These are phyloP conservation scores for Dactylella cylindrospora DNA, from an alignment of 2,329 filamentous ascomycete genomes.

Conservation along the genomic window DNA sequence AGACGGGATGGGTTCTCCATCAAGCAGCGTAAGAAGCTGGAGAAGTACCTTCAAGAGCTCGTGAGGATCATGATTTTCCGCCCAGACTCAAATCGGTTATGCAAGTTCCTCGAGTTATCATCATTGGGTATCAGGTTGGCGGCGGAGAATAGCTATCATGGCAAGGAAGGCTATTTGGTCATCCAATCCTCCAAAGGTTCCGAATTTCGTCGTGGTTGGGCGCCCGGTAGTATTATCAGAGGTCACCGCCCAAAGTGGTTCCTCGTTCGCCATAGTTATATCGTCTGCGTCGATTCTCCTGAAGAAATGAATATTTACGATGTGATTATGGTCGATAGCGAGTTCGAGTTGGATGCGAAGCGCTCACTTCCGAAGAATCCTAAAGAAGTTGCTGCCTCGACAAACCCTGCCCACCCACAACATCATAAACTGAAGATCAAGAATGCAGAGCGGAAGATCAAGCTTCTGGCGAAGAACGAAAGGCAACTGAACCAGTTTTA, in stretches of 20 bases:
- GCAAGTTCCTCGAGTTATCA: conserved; percentile 92
- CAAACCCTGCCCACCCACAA: conserved; percentile 60
- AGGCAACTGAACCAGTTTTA: conserved; percentile 88
- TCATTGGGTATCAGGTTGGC: conserved; percentile 90
- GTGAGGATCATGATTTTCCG: conserved; percentile 96
- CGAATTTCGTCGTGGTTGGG: conserved; percentile 79
- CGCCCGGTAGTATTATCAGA: conserved; percentile 73
- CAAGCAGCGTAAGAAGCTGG: conserved; percentile 78
- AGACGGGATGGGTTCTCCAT: conserved; percentile 69
- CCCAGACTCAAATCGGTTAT: conserved; percentile 90
- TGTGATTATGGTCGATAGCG: conserved; percentile 91
- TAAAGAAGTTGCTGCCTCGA: conserved; percentile 63
- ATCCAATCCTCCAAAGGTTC: conserved; percentile 89
- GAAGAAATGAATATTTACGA: conserved; percentile 99
- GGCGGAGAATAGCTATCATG: conserved; percentile 93
- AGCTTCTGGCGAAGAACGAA: conserved; percentile 87
- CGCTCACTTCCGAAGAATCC: conserved; percentile 58
- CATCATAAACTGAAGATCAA: conserved; percentile 86
- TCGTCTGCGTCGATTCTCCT: conserved; percentile 96
- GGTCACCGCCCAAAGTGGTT: conserved; percentile 96
- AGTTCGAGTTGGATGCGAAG: conserved; percentile 80
- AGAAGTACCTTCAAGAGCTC: conserved; percentile 88
- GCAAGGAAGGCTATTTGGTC: conserved; percentile 91
- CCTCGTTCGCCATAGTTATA: conserved; percentile 92
- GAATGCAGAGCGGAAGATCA: conserved; percentile 89